Percentiles rank a stretch among this genome's conserved stretches.
Evolutionary conservation across 257 asterid species (phyloP).

Genomic region (Capsicum baccatum): DNA sequence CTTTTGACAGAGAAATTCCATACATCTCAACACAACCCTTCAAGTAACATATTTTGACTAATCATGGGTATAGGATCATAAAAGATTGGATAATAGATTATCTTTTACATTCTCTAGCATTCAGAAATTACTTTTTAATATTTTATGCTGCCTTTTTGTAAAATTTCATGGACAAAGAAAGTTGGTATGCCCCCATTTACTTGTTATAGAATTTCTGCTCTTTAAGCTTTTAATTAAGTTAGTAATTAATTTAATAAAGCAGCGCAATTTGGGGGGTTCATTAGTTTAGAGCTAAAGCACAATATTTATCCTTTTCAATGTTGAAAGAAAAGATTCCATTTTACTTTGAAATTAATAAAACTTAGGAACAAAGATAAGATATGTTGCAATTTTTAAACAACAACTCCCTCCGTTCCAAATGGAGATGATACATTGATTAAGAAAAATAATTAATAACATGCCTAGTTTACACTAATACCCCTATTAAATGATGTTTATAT

Average conservation of each 20-base stretch:
- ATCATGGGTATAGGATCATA: neutral
- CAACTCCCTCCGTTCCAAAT: too few species aligned
- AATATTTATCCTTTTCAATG: neutral
- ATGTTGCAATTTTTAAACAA: neutral
- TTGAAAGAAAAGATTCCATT: neutral
- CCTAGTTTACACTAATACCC: too few species aligned
- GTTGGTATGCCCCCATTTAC: neutral
- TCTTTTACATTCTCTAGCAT: slow-evolving; percentile 7
- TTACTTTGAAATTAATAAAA: neutral
- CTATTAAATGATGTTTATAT: too few species aligned
- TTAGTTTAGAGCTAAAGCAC: neutral
- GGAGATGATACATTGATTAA: too few species aligned
- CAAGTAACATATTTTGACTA: neutral
- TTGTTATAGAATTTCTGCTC: neutral
- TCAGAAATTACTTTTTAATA: neutral
- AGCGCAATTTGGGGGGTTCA: slow-evolving; percentile 20
- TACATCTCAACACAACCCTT: neutral
- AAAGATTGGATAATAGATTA: neutral
- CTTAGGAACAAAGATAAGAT: neutral
- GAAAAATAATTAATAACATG: too few species aligned
- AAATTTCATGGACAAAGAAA: neutral
- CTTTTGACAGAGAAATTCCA: neutral
- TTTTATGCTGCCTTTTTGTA: neutral
- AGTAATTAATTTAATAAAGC: neutral
- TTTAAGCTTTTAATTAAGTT: neutral